These are phyloP conservation scores for Rhodotorula toruloides DNA, from an alignment of 768 basidiomycete genomes.

Conservation along the genomic window DNA sequence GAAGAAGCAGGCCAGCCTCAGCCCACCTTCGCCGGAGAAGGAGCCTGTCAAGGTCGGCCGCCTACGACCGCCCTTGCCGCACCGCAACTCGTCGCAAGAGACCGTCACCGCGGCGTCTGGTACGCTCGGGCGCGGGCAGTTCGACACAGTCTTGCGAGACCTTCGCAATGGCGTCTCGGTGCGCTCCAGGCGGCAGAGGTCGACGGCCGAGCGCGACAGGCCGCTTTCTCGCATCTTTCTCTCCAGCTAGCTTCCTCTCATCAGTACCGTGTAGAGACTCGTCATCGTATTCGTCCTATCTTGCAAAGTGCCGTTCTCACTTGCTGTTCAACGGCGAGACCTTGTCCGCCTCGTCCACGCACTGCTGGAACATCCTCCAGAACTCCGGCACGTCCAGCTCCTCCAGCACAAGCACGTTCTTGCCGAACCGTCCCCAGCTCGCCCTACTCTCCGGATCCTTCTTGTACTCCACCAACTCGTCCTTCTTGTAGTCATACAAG, in stretches of 20 bases:
- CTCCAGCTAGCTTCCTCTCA: conserved; percentile 13
- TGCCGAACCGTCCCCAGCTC: conserved; percentile 64
- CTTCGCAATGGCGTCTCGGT: conserved; percentile 57
- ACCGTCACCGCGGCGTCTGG: not conserved
- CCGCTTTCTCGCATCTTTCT: conserved; percentile 32
- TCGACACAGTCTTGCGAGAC: conserved; percentile 79
- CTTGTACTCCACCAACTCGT: conserved; percentile 50
- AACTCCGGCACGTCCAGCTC: conserved; percentile 57
- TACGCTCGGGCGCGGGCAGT: conserved; percentile 62
- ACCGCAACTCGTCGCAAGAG: conserved; percentile 6
- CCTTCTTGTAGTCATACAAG: conserved; percentile 59
- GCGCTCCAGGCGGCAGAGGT: conserved; percentile 17
- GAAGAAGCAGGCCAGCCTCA: conserved; percentile 53
- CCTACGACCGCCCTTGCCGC: not conserved
- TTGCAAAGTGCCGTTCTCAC: not conserved
- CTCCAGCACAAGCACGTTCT: conserved; percentile 69
- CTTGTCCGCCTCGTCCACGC: conserved; percentile 48
- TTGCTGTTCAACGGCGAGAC: conserved; percentile 31
- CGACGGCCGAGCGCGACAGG: conserved; percentile 12
- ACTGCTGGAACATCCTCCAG: conserved; percentile 52
- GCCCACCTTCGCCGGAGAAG: not conserved
- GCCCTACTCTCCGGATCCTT: conserved; percentile 40
- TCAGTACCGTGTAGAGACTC: too few species aligned
- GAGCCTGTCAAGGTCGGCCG: not conserved
- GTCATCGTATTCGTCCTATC: not conserved